A percentile compares a stretch with the other conserved stretches of the same genome.
These are phyloP conservation scores for Starmerella stigmatis DNA, from an alignment of 805 yeast species.

Conservation along the genomic window DNA sequence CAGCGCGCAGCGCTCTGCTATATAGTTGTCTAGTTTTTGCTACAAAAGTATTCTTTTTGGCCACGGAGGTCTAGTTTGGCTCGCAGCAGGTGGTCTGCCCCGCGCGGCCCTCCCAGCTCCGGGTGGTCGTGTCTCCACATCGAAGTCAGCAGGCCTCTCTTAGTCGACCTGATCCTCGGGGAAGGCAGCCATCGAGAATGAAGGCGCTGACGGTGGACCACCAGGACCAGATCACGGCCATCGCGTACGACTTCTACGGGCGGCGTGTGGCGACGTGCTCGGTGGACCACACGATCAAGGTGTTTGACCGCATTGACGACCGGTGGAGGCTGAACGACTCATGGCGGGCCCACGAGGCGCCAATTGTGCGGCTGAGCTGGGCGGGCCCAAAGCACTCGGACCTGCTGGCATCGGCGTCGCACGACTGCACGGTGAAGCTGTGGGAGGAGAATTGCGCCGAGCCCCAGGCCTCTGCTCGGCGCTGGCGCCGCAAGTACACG, in stretches of 20 bases:
- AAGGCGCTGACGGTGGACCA: conserved; percentile 82
- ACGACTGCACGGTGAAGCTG: conserved; percentile 75
- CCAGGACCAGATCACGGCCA: conserved; percentile 83
- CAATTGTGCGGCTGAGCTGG: conserved; percentile 75
- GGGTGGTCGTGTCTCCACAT: too few species aligned
- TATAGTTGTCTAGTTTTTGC: too few species aligned
- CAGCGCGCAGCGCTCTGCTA: too few species aligned
- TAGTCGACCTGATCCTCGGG: conserved; percentile 1
- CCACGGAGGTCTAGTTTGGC: too few species aligned
- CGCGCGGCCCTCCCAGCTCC: too few species aligned
- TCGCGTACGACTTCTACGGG: conserved; percentile 84
- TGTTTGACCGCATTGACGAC: conserved; percentile 57
- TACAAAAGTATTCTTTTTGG: too few species aligned
- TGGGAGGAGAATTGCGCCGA: conserved; percentile 88
- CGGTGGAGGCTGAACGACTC: conserved; percentile 78
- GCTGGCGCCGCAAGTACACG: conserved; percentile 71
- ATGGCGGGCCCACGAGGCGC: conserved; percentile 92
- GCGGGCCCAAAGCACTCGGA: conserved; percentile 92
- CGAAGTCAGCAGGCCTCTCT: too few species aligned
- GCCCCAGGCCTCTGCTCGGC: conserved; percentile 60
- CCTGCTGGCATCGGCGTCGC: conserved; percentile 75
- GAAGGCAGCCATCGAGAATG: conserved; percentile 7
- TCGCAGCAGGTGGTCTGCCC: too few species aligned
- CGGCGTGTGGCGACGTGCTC: conserved; percentile 87
- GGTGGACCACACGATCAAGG: conserved; percentile 85